Evolutionary conservation across 2,329 filamentous ascomycete genomes (phyloP).

Genomic region (Fusarium equiseti): DNA sequence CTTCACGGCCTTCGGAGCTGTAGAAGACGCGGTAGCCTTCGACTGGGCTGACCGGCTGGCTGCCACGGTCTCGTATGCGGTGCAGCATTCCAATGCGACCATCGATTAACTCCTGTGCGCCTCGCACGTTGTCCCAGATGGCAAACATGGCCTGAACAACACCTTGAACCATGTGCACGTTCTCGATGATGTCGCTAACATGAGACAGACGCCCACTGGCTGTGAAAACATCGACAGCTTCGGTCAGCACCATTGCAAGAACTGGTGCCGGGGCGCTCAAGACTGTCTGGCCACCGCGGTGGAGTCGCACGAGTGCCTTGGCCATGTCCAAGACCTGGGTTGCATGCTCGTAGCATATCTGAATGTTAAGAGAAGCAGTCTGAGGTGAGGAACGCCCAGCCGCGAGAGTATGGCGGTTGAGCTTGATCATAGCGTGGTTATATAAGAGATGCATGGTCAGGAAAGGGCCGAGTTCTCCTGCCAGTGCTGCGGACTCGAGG

Average conservation of each 20-base stretch:
- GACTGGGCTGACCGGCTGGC: slow-evolving; percentile 44
- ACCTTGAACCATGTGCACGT: slow-evolving; percentile 64
- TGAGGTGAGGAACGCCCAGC: slow-evolving; percentile 54
- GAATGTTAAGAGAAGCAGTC: slow-evolving; percentile 59
- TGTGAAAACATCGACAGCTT: slow-evolving; percentile 75
- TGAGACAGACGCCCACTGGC: slow-evolving; percentile 67
- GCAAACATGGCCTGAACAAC: slow-evolving; percentile 67
- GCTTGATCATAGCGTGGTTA: slow-evolving; percentile 71
- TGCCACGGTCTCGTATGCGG: slow-evolving; percentile 51
- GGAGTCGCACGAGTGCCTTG: slow-evolving; percentile 56
- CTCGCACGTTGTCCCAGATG: slow-evolving; percentile 70
- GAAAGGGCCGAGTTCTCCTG: slow-evolving; percentile 68
- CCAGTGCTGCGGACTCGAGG: slow-evolving; percentile 66
- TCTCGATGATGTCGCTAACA: slow-evolving; percentile 64
- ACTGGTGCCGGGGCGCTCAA: slow-evolving; percentile 68
- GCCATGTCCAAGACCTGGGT: slow-evolving; percentile 63
- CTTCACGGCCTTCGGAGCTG: slow-evolving; percentile 45
- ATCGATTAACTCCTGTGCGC: slow-evolving; percentile 63
- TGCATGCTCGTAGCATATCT: slow-evolving; percentile 64
- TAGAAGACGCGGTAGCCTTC: slow-evolving; percentile 51
- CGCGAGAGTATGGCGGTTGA: slow-evolving; percentile 70
- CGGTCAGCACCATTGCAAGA: slow-evolving; percentile 70
- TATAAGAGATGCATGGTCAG: slow-evolving; percentile 76
- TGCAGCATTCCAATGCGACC: slow-evolving; percentile 53
- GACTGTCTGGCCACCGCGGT: slow-evolving; percentile 49